phyloP scores from a whole-genome alignment of 2,329 filamentous ascomycete genomes.

The Tympanopsis confertula region DNA sequence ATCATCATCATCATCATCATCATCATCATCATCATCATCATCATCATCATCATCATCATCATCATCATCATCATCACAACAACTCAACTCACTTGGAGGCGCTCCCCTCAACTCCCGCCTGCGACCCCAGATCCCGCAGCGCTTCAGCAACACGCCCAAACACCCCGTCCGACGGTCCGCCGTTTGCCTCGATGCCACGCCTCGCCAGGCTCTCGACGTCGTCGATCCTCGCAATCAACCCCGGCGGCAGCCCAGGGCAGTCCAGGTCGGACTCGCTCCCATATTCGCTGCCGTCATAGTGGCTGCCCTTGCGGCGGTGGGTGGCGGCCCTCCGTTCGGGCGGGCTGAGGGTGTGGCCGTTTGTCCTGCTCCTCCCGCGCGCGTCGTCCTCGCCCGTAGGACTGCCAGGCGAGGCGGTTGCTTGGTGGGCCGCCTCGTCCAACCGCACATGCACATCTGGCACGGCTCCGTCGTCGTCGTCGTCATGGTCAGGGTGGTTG shows the following conservation, averaged over 20 bases:
- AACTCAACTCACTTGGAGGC: conserved; percentile 46
- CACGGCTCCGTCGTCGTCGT: conserved; percentile 11
- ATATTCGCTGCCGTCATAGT: conserved; percentile 66
- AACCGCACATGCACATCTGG: conserved; percentile 10
- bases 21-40: not conserved
- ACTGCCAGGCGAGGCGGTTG: conserved; percentile 28
- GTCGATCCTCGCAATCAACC: conserved; percentile 58
- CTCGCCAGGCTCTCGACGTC: conserved; percentile 61
- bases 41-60: not conserved
- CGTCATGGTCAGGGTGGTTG: conserved; percentile 21
- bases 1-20: conserved; percentile 60
- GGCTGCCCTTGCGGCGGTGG: conserved; percentile 40
- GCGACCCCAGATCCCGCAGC: conserved; percentile 62
- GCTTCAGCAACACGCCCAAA: conserved; percentile 57
- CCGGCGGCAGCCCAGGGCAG: conserved; percentile 53
- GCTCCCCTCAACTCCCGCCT: conserved; percentile 60
- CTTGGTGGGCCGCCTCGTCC: conserved; percentile 6
- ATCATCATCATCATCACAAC: not conserved
- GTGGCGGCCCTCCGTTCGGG: conserved; percentile 8
- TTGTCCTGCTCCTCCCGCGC: conserved; percentile 2
- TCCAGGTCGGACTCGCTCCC: conserved; percentile 63
- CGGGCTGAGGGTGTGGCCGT: conserved; percentile 5
- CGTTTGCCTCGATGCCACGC: conserved; percentile 53
- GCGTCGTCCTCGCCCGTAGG: conserved; percentile 26
- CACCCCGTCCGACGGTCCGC: conserved; percentile 52